Percentiles rank a stretch among this genome's conserved stretches.
Conservation (phyloP, 148 eudicot genomes). For the Oxyria digyna region DNA sequence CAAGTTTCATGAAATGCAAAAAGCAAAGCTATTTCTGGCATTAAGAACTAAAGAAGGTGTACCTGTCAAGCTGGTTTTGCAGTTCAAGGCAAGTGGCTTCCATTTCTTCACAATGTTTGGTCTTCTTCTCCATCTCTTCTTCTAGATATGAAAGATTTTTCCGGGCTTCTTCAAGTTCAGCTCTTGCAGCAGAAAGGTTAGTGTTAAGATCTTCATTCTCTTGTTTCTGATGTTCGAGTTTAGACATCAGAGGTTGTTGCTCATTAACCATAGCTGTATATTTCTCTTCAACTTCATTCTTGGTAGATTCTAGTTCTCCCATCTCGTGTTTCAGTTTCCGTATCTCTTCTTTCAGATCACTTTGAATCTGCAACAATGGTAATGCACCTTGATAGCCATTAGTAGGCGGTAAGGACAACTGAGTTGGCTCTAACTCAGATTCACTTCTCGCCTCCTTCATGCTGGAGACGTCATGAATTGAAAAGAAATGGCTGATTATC, state of each 20-base stretch:
- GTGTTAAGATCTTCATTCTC: slow-evolving; percentile 40
- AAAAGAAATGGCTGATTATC: slow-evolving; percentile 66
- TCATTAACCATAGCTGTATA: slow-evolving; percentile 21
- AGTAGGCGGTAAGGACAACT: slow-evolving; percentile 2
- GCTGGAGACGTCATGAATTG: slow-evolving; percentile 68
- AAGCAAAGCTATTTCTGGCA: neutral
- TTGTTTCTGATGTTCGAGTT: slow-evolving; percentile 21
- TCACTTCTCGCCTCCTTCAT: slow-evolving; percentile 34
- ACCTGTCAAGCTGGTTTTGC: slow-evolving; percentile 53
- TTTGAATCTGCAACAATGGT: slow-evolving; percentile 12
- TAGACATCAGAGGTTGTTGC: slow-evolving; percentile 21
- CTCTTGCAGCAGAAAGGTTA: slow-evolving; percentile 16
- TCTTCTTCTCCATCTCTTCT: slow-evolving; percentile 26
- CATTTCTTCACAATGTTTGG: slow-evolving; percentile 26
- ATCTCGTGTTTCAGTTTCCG: slow-evolving; percentile 16
- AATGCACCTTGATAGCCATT: slow-evolving; percentile 4
- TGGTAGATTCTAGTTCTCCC: slow-evolving; percentile 14
- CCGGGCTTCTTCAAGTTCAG: slow-evolving; percentile 23
- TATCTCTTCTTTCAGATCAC: slow-evolving; percentile 16
- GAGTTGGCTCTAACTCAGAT: slow-evolving; percentile 2
- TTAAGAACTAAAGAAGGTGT: neutral
- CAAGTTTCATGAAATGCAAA: neutral
- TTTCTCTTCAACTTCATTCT: slow-evolving; percentile 23
- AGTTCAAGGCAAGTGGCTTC: slow-evolving; percentile 34
- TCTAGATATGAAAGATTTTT: slow-evolving; percentile 25